Percentiles rank a stretch among this genome's conserved stretches.
Conservation (phyloP, 148 eudicot species). For the Pharnaceum exiguum region DNA sequence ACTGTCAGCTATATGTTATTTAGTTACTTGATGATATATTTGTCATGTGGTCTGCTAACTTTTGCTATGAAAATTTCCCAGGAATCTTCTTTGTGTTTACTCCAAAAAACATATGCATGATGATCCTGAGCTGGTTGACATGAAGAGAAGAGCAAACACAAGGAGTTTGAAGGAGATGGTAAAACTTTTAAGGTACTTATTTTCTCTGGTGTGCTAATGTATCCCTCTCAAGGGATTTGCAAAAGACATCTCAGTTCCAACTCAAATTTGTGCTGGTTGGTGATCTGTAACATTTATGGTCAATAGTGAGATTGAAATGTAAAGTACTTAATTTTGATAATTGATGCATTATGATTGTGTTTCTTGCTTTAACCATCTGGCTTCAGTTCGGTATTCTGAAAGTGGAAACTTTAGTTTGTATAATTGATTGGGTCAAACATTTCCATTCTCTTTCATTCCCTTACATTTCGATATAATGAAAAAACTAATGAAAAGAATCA, state of each 20-base stretch:
- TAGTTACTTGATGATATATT: neutral
- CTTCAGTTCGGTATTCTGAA: no score
- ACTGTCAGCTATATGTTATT: neutral
- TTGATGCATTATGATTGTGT: no score
- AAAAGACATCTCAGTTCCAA: neutral
- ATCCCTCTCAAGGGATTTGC: neutral
- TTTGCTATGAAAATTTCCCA: no score
- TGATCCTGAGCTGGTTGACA: conserved; percentile 79
- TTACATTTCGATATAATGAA: no score
- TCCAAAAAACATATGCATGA: conserved; percentile 96
- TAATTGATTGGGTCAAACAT: no score
- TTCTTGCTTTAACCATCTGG: no score
- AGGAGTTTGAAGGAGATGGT: conserved; percentile 96
- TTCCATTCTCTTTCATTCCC: no score
- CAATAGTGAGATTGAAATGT: no score
- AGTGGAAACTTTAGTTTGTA: no score
- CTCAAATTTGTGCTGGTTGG: neutral
- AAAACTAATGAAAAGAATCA: no score
- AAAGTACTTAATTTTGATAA: no score
- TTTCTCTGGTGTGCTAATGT: neutral
- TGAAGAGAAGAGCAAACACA: conserved; percentile 85
- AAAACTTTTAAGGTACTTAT: conserved; percentile 67
- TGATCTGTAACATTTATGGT: no score
- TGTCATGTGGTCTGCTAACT: conserved; percentile 6
- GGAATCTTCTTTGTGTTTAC: conserved; percentile 95